Evolutionary conservation across 352 stramenopile genomes (phyloP).

Genomic region (Thraustochytrium sp.): DNA sequence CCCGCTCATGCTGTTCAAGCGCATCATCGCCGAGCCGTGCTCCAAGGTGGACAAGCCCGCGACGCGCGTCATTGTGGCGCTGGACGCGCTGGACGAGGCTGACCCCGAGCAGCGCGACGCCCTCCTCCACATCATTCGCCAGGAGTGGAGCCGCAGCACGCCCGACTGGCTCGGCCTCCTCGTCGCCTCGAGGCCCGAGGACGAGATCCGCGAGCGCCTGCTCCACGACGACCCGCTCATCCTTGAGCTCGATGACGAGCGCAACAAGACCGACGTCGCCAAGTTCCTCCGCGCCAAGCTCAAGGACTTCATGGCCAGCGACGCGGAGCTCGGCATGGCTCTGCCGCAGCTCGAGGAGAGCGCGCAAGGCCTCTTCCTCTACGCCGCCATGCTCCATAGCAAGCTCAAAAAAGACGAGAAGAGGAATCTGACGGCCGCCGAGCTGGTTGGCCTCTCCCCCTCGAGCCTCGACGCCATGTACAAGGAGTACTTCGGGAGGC

Average conservation of each 20-base stretch:
- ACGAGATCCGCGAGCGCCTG: background rate
- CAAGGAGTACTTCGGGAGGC: background rate
- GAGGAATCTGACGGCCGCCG: background rate
- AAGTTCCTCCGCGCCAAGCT: background rate
- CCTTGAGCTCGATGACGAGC: background rate
- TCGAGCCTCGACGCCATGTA: background rate
- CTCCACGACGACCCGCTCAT: background rate
- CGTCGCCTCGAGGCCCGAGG: background rate
- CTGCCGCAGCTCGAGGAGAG: background rate
- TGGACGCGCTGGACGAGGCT: background rate
- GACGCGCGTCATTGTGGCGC: background rate
- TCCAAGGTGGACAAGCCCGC: background rate
- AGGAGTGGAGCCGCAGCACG: background rate
- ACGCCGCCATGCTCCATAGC: background rate
- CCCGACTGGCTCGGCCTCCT: conserved; percentile 2
- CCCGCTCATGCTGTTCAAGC: background rate
- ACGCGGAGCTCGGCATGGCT: background rate
- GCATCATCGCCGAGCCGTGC: background rate
- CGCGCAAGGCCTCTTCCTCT: background rate
- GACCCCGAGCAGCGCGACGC: background rate
- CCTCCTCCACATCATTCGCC: background rate
- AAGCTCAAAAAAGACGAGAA: background rate
- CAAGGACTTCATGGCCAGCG: background rate
- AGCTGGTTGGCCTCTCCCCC: background rate
- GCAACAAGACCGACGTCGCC: background rate